Evolutionary conservation across 306 rosid species (phyloP).

Genomic region (Cicer judaicum): DNA sequence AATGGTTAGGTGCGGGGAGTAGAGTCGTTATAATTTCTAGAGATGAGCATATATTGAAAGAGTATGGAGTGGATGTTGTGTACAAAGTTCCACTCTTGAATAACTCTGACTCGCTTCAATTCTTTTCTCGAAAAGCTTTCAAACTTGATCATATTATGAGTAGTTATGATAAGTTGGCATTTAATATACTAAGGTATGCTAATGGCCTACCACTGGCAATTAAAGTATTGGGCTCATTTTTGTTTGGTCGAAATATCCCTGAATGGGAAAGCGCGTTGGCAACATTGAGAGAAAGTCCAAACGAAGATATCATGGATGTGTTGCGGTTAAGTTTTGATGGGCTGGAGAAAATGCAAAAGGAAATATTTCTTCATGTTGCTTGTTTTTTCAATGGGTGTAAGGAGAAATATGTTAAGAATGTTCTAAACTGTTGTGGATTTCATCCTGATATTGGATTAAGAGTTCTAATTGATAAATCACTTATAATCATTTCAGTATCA

Average conservation of each 20-base stretch:
- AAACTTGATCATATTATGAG: constrained; percentile 7
- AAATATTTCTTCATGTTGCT: background rate
- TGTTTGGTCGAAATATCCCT: background rate
- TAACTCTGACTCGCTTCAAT: background rate
- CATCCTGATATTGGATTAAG: background rate
- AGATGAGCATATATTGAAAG: constrained; percentile 8
- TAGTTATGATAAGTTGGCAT: background rate
- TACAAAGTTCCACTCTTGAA: constrained; percentile 12
- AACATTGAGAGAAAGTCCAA: background rate
- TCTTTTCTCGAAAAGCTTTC: background rate
- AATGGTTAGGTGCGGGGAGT: constrained; percentile 1
- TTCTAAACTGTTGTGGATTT: constrained; percentile 5
- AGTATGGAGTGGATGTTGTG: background rate
- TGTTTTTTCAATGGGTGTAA: background rate
- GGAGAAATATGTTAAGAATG: background rate
- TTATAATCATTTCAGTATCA: background rate
- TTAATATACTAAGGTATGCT: background rate
- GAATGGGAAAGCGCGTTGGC: constrained; percentile 16
- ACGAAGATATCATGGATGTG: constrained; percentile 2
- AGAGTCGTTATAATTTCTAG: background rate
- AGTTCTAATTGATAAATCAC: constrained; percentile 33
- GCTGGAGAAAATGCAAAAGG: background rate
- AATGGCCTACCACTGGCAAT: constrained; percentile 10
- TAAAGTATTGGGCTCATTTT: background rate
- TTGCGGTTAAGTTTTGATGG: background rate